Conservation (phyloP, 352 stramenopile genomes). For the Phytopythium litorale region DNA sequence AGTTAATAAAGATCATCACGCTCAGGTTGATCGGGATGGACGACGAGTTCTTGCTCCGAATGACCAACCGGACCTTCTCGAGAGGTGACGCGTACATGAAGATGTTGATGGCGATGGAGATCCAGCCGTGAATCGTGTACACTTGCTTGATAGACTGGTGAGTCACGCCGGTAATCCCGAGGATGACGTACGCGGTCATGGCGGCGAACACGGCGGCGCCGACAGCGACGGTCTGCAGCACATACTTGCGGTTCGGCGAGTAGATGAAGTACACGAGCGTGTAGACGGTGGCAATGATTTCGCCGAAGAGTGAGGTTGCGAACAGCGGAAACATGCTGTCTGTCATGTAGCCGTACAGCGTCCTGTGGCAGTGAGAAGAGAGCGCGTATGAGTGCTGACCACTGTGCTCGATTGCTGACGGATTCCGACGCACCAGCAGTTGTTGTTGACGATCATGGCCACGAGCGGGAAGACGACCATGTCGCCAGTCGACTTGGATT, state of each 20-base stretch:
- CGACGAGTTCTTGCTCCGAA: conserved; percentile 44
- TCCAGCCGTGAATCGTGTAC: conserved; percentile 24
- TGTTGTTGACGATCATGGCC: conserved; percentile 41
- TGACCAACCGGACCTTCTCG: conserved; percentile 40
- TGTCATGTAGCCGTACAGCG: conserved; percentile 25
- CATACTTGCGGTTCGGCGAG: conserved; percentile 8
- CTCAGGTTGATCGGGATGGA: conserved; percentile 55
- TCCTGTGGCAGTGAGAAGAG: conserved; percentile 3
- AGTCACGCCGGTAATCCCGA: conserved; percentile 32
- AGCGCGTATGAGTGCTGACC: no score
- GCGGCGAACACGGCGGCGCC: conserved; percentile 11
- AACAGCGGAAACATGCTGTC: conserved; percentile 25
- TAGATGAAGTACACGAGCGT: conserved; percentile 23
- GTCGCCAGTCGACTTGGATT: conserved; percentile 16
- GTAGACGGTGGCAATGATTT: conserved; percentile 9
- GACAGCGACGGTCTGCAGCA: conserved; percentile 10
- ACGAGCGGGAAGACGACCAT: conserved; percentile 35
- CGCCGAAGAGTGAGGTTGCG: conserved; percentile 9
- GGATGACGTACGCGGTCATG: conserved; percentile 30
- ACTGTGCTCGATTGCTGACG: no score
- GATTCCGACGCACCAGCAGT: conserved; percentile 19
- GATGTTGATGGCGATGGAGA: conserved; percentile 38
- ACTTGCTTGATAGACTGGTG: conserved; percentile 15
- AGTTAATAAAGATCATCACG: conserved; percentile 43
- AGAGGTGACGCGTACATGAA: conserved; percentile 58